phyloP scores from a whole-genome alignment of 495 filamentous ascomycete species.

The Aspergillus coremiiformis region DNA sequence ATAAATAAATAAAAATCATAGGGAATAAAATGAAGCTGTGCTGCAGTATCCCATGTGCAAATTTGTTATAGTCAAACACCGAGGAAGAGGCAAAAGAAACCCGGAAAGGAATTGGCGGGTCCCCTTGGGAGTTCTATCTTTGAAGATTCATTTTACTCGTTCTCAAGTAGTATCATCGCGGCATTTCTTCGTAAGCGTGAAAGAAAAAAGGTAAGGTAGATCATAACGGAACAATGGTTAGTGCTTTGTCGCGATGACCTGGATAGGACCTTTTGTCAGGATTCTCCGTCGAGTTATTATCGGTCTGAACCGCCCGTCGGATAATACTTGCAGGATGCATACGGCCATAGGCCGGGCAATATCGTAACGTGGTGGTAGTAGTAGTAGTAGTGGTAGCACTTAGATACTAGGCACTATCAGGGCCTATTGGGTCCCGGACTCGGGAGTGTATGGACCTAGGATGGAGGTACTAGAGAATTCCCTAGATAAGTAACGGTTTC shows the following conservation, averaged over 20 bases:
- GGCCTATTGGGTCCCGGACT: too few species aligned
- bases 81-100: not conserved
- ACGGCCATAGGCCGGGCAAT: not conserved
- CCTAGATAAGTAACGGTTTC: not conserved
- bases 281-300: not conserved
- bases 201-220: not conserved
- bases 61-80: not conserved
- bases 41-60: not conserved
- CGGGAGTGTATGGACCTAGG: too few species aligned
- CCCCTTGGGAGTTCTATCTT: not conserved
- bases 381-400: too few species aligned
- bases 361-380: too few species aligned
- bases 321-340: not conserved
- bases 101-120: not conserved
- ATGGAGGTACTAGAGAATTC: too few species aligned
- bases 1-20: too few species aligned
- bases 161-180: conserved; percentile 7
- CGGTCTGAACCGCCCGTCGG: not conserved
- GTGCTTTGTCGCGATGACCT: not conserved
- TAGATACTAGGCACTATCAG: too few species aligned
- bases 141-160: not conserved
- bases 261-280: not conserved
- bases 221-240: not conserved
- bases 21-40: not conserved
- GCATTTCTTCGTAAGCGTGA: conserved; percentile 34